Conservation (phyloP, 495 filamentous ascomycete species). For the Aspergillus panamensis region DNA sequence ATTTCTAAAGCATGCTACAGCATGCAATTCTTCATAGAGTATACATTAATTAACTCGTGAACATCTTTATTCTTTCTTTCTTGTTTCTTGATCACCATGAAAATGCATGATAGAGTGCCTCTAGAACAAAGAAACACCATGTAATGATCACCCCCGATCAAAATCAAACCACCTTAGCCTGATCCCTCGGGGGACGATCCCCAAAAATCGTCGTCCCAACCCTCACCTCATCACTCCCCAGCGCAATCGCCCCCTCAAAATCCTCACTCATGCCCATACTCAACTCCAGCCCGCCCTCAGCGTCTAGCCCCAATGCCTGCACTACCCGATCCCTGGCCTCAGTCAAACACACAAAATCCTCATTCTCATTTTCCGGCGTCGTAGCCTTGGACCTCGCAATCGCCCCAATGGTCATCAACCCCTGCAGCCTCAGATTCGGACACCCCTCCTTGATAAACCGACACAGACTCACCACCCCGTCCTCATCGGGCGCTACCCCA, state of each 20-base stretch:
- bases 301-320: constrained; percentile 43
- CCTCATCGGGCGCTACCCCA: constrained; percentile 60
- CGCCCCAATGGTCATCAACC: constrained; percentile 95
- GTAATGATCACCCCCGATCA: background rate
- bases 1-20: constrained; percentile 8
- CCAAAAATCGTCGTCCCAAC: constrained; percentile 95
- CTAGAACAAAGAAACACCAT: background rate
- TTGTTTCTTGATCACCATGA: background rate
- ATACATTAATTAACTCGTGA: no score
- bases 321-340: constrained; percentile 66
- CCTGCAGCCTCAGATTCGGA: constrained; percentile 68
- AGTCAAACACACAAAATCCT: constrained; percentile 72
- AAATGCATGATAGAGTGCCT: no score
- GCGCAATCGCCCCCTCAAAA: constrained; percentile 81
- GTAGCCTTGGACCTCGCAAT: constrained; percentile 75
- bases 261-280: constrained; percentile 92
- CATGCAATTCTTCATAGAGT: background rate
- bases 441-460: constrained; percentile 64
- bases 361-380: constrained; percentile 75
- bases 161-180: constrained; percentile 51
- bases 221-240: constrained; percentile 91
- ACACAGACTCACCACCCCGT: constrained; percentile 54
- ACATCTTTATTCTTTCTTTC: background rate
- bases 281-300: constrained; percentile 47
- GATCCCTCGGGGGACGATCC: constrained; percentile 65